Evolutionary conservation across 805 yeast genomes (phyloP), one percentile per base, ranked within the genome.

Genomic region (Barnettozyma pratensis): DNA sequence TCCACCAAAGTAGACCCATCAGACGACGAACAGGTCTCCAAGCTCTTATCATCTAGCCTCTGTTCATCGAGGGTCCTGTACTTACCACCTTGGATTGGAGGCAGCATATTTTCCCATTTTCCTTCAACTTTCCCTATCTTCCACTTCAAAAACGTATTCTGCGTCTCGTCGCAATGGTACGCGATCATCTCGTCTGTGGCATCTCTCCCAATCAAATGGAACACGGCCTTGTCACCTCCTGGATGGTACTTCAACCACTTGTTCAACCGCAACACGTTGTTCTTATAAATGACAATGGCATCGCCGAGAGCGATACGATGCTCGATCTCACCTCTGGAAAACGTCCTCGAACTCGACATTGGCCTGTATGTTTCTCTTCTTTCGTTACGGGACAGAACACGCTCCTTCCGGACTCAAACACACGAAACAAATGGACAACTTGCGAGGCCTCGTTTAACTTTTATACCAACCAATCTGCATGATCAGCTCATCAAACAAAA

Each of bases 181-280:
- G 91, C 90, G 46, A 81, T 77, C 87, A 89, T 88, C 63, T 90
- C 96, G 62, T 88, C 96, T 0, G 94, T 83, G 25, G 96, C 96
- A 66, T 89, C 96, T 48, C 92, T 69, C 2, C 97, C 97, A 4
- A 89, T 78, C 84, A 89, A 74, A 65, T 90, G 97, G 57, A 72
- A 72, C 6, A 90, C 82, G 2, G 95, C 91, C 59, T 80, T 85
- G 50, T 84, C 91, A 5, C 97, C 96, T 12, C 97, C 97, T 0
- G 97, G 97, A 64, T 89, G 97, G 44, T 58, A 71, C 28, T 71
- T 71, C 35, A 89, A 64, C 96, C 96, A 89, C 7, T 66, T 54
- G 47, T 88, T 82, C 49, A 90, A 69, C 54, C 80, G 77, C 39
- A 89, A 69, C 5, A 85, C 95, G 25, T 67, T 51, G 41, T 74